A percentile compares a stretch with the other conserved stretches of the same genome.
phyloP scores from a whole-genome alignment of 768 basidiomycete species.

The Leccinum truebloodii region DNA sequence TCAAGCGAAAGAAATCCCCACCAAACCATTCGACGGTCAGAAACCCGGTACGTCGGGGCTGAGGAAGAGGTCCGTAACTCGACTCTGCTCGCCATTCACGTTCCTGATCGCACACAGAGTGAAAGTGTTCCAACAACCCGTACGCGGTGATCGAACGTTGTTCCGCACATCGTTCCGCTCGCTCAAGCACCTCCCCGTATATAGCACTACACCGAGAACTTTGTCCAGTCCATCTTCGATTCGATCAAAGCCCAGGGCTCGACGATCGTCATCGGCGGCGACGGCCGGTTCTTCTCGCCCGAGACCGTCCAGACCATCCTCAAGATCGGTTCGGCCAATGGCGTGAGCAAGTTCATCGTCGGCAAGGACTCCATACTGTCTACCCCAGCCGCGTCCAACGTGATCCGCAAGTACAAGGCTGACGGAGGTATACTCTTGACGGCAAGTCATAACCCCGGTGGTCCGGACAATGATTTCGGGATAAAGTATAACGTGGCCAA shows the following conservation, averaged over 20 bases:
- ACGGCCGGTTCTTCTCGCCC: slow-evolving; percentile 90
- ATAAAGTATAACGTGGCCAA: slow-evolving; percentile 99
- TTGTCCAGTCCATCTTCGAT: slow-evolving; percentile 90
- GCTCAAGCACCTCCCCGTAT: slow-evolving; percentile 23
- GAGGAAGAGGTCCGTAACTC: slow-evolving; percentile 72
- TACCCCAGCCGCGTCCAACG: slow-evolving; percentile 94
- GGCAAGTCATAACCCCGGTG: slow-evolving; percentile 97
- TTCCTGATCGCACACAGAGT: slow-evolving; percentile 55
- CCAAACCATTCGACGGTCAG: slow-evolving; percentile 89
- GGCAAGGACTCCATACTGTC: slow-evolving; percentile 92
- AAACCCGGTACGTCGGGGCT: slow-evolving; percentile 99
- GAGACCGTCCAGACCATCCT: slow-evolving; percentile 91
- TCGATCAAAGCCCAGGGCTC: slow-evolving; percentile 79
- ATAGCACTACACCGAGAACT: slow-evolving; percentile 99
- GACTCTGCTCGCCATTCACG: slow-evolving; percentile 20
- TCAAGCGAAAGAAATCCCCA: slow-evolving; percentile 66
- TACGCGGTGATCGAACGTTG: slow-evolving; percentile 37
- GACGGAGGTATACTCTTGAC: slow-evolving; percentile 96
- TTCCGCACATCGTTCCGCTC: slow-evolving; percentile 1
- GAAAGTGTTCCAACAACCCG: slow-evolving; percentile 97
- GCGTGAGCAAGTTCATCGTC: slow-evolving; percentile 88
- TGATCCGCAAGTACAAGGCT: slow-evolving; percentile 95
- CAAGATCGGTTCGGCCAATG: slow-evolving; percentile 92
- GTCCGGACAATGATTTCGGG: slow-evolving; percentile 97
- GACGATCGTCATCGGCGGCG: slow-evolving; percentile 94